Percentiles rank a stretch among this genome's conserved stretches.
Evolutionary conservation across 208 protist genomes (phyloP).

Genomic region (Leptomonas pyrrhocoris): DNA sequence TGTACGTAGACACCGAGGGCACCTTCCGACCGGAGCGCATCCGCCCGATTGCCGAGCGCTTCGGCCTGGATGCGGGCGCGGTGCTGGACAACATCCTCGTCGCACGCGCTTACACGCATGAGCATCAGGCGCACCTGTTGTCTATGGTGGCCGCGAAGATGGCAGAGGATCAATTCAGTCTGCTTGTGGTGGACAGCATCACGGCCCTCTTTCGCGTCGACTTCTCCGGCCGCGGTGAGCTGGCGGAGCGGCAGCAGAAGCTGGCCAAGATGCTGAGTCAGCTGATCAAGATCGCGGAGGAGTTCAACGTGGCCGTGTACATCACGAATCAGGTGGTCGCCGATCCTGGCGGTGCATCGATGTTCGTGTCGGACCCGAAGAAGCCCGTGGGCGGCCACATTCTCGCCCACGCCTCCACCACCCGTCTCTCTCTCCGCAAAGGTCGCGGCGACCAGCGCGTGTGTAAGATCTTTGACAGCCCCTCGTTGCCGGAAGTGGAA

Average conservation of each 20-base stretch:
- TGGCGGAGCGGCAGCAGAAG: slow-evolving; percentile 97
- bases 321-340: slow-evolving; percentile 99
- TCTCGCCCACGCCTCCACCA: slow-evolving; percentile 98
- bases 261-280: slow-evolving; percentile 91
- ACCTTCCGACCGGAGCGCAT: slow-evolving; percentile 98
- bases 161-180: slow-evolving; percentile 90
- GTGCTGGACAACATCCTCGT: slow-evolving; percentile 98
- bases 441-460: slow-evolving; percentile 97
- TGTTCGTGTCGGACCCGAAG: slow-evolving; percentile 98
- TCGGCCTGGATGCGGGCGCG: slow-evolving; percentile 91
- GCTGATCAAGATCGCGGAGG: slow-evolving; percentile 98
- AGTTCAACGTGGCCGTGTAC: slow-evolving; percentile 99
- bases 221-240: slow-evolving; percentile 97
- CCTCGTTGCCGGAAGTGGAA: slow-evolving; percentile 97
- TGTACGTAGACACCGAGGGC: slow-evolving; percentile 99
- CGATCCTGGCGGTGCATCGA: slow-evolving; percentile 96
- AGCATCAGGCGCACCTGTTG: slow-evolving; percentile 94
- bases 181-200: slow-evolving; percentile 98
- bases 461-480: slow-evolving; percentile 98
- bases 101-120: slow-evolving; percentile 96
- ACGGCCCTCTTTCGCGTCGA: slow-evolving; percentile 99
- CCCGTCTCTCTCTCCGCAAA: slow-evolving; percentile 94
- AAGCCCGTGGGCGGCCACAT: slow-evolving; percentile 98
- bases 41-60: slow-evolving; percentile 95
- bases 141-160: slow-evolving; percentile 92